Conservation (phyloP, 2,329 filamentous ascomycete genomes). For the Fusarium sp. region DNA sequence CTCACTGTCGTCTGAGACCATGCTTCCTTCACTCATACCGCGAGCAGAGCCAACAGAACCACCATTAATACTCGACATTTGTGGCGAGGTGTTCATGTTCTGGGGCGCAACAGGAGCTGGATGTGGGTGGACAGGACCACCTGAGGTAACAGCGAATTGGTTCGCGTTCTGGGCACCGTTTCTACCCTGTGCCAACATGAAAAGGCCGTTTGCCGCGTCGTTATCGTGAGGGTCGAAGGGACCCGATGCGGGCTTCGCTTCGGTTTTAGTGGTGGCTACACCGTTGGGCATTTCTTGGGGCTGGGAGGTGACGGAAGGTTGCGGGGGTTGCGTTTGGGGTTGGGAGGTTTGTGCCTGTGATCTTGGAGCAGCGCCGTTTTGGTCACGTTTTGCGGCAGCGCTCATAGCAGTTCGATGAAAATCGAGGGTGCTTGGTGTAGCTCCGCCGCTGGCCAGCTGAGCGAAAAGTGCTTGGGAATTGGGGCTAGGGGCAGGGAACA, state of each 20-base stretch:
- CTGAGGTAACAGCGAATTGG: conserved; percentile 59
- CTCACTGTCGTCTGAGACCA: conserved; percentile 78
- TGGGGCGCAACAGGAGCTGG: conserved; percentile 53
- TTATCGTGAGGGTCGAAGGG: conserved; percentile 91
- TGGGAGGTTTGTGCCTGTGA: conserved; percentile 47
- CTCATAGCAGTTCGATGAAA: conserved; percentile 94
- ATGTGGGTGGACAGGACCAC: conserved; percentile 62
- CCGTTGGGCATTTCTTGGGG: conserved; percentile 63
- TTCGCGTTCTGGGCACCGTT: conserved; percentile 65
- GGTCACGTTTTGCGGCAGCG: conserved; percentile 73
- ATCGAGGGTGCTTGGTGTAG: conserved; percentile 90
- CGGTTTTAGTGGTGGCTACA: conserved; percentile 55
- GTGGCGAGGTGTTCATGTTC: conserved; percentile 59
- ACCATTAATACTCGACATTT: conserved; percentile 62
- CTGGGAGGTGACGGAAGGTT: conserved; percentile 60
- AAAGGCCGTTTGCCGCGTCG: conserved; percentile 93
- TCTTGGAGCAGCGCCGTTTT: conserved; percentile 51
- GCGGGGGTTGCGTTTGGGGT: conserved; percentile 26
- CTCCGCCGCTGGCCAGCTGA: conserved; percentile 80
- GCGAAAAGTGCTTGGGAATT: conserved; percentile 86
- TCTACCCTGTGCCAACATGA: conserved; percentile 81
- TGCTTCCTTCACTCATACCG: conserved; percentile 75
- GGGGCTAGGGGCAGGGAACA: conserved; percentile 93
- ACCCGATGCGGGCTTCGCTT: conserved; percentile 66
- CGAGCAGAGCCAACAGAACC: conserved; percentile 59